phyloP scores from a whole-genome alignment of 2,329 filamentous ascomycete species.

The Neonectria hederae region DNA sequence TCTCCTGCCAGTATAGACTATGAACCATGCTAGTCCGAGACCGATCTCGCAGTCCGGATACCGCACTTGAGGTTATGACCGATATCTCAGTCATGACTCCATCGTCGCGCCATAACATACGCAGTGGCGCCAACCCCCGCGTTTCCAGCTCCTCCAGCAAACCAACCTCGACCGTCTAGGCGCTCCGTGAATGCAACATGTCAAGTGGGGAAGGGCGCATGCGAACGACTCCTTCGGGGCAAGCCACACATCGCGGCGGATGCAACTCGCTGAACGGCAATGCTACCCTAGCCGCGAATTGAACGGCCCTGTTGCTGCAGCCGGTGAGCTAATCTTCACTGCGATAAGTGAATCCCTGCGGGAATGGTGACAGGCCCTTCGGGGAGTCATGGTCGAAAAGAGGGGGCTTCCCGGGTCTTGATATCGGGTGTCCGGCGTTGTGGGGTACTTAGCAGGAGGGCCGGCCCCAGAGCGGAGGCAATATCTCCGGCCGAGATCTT shows the following conservation, averaged over 20 bases:
- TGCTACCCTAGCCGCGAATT: not conserved
- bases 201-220: conserved; percentile 1
- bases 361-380: not conserved
- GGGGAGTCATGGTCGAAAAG: not conserved
- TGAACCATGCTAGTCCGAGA: conserved; percentile 20
- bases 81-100: not conserved
- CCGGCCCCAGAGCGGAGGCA: not conserved
- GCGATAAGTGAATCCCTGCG: no score
- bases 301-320: not conserved
- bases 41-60: conserved; percentile 24
- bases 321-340: not conserved
- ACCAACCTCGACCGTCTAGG: not conserved
- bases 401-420: not conserved
- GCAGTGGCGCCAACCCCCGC: not conserved
- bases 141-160: not conserved
- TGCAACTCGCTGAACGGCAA: not conserved
- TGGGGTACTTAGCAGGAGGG: not conserved
- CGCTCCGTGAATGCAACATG: not conserved
- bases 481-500: not conserved
- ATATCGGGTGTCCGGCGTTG: not conserved
- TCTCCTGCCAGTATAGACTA: not conserved
- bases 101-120: not conserved
- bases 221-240: conserved; percentile 3
- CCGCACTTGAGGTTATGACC: not conserved
- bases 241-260: conserved; percentile 12